phyloP scores from a whole-genome alignment of 1,284 basidiomycete species.

The Quambalaria eucalypti region DNA sequence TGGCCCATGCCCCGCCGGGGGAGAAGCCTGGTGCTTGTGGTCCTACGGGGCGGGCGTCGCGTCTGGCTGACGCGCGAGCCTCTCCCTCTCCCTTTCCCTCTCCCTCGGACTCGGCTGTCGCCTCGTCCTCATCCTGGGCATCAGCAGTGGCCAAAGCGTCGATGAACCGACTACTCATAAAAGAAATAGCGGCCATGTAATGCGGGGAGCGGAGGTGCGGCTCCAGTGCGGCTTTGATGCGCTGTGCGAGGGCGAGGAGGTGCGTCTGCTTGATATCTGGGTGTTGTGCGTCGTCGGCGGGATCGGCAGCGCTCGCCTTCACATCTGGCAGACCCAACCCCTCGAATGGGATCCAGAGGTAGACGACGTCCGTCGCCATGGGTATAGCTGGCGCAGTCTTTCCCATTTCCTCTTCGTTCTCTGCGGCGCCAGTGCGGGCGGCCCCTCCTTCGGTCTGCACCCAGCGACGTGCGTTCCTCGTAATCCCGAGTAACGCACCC shows the following conservation, averaged over 20 bases:
- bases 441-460: conserved; percentile 1
- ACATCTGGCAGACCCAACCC: conserved; percentile 7
- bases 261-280: too few relatives aligned
- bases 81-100: too few relatives aligned
- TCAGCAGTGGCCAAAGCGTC: conserved; percentile 4
- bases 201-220: conserved; percentile 9
- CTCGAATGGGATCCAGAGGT: conserved; percentile 16
- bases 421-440: not conserved
- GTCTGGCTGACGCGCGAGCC: too few relatives aligned
- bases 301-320: not conserved
- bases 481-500: conserved; percentile 21
- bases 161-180: not conserved
- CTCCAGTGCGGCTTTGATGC: conserved; percentile 8
- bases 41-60: conserved; percentile 3
- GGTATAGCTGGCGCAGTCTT: conserved; percentile 7
- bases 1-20: conserved; percentile 7
- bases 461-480: conserved; percentile 19
- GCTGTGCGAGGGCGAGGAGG: conserved; percentile 1
- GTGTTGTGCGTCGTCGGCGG: too few relatives aligned
- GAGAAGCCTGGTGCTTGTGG: conserved; percentile 16
- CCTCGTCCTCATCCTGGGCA: conserved; percentile 4
- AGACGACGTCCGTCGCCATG: conserved; percentile 17
- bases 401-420: too few relatives aligned
- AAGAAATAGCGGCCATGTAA: conserved; percentile 9
- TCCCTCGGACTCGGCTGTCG: too few relatives aligned